Base-by-base conservation (phyloP, 495 filamentous ascomycete species). In the Trichoderma virens region DNA sequence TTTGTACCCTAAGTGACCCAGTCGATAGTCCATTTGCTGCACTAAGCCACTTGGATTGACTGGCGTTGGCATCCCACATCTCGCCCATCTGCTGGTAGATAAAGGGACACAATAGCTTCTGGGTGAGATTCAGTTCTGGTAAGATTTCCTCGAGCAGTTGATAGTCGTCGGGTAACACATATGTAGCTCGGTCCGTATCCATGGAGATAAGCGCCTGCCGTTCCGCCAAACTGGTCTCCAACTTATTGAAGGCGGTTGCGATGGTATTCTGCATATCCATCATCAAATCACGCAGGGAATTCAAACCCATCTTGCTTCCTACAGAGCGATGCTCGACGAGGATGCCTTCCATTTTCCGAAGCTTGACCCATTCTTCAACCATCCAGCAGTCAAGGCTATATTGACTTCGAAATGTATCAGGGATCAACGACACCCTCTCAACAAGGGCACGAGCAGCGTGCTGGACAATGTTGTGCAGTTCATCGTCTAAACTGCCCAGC, bases 61-160 rank as follows among this genome's bases (percentile, higher is more conserved):
- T 13, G 6, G 11, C 1, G 20, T 30, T 30, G 1, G 25, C 6
- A 23, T 30, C 13, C 51, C 51, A 56, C 11, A 56, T 56, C 23
- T 56, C 51, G 51, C 51, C 16, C 8, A 56, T 27, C n/a, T 56
- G 51, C 25, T 27, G 51, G 20, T 62, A 62, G 88, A 88, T 68
- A 85, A 89, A 73, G 86, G 85, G 8, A 7, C 62, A 66, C 31
- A 68, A 41, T 6, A 68, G 20, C 18, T 35, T 20, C 25, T 68
- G 67, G 0, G 30, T 34, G 2, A 59, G 56, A 9, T 47, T 56
- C 25, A 68, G 3, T 5, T 38, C 25, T 9, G 7, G 30, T 25
- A 62, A 54, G 13, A 68, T 68, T 14, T 64, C 56, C 31, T 38
- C 31, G 16, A 60, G 56, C 7, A 27, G 16, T 23, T 38, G 20